Base-by-base conservation (phyloP, 768 basidiomycete species). In the Hydnomerulius pinastri region DNA sequence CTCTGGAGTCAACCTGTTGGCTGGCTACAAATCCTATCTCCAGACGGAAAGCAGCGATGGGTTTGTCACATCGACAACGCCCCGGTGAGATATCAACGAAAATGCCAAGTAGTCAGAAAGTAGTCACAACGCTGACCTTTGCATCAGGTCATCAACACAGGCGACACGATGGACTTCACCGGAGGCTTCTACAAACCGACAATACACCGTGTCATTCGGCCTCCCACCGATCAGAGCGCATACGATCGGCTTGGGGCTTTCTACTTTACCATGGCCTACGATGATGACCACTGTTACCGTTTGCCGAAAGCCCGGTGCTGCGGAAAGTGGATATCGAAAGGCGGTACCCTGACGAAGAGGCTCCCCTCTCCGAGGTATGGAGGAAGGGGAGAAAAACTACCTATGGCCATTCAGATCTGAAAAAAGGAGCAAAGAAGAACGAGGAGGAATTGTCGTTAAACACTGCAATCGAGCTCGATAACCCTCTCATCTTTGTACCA, bases 1-100 rank as follows among this genome's bases (percentile, higher is more conserved):
- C 66, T 84, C 1, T 82, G 76, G 69, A 78, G 77, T 42, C 81
- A 84, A 54, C 80, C 81, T 6, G 72, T 82, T 9, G 71, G 75
- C 4, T 81, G 73, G 0, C 65, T 83, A n/a, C n/a, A n/a, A n/a
- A n/a, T n/a, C n/a, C n/a, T n/a, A n/a, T n/a, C n/a, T n/a, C n/a
- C n/a, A n/a, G 77, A 80, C 32, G 76, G 76, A 0, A 65, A 69
- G 25, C 82, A 81, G 80, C 73, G 72, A 39, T 80, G 78, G 77
- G 71, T 81, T 17, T 74, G 70, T 46, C 79, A 82, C 51, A 68
- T 80, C n/a, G 76, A 78, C 9, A 77, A 81, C 54, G 79, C 79
- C 0, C 64, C 82, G 12, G 79, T 80, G 51, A 23, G 69, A 46
- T 17, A 13, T 12, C 13, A 12, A 35, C 3, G n/a, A n/a, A 20